A percentile compares a stretch with the other conserved stretches of the same genome.
Evolutionary conservation across 805 yeast genomes (phyloP).

Genomic region (Candida ortonii): DNA sequence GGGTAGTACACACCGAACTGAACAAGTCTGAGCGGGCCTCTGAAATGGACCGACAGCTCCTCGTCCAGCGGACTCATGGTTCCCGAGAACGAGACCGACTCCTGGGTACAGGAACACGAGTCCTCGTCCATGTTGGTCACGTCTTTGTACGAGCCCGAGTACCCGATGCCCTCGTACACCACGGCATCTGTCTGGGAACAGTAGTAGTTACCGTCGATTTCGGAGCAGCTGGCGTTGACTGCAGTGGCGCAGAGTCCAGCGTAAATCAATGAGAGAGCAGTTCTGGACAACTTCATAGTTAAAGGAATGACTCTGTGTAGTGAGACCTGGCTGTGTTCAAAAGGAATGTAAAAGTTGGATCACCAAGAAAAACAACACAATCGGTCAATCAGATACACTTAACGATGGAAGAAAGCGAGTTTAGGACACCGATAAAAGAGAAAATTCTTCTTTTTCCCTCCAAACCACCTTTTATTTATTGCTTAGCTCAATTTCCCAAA

Average conservation of each 20-base stretch:
- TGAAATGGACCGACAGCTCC: slow-evolving; percentile 83
- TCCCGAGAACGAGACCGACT: slow-evolving; percentile 60
- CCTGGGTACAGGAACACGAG: slow-evolving; percentile 68
- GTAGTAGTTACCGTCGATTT: slow-evolving; percentile 75
- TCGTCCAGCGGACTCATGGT: slow-evolving; percentile 76
- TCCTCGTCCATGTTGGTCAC: slow-evolving; percentile 66
- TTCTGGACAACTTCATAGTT: slow-evolving; percentile 23
- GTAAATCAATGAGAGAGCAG: slow-evolving; percentile 22
- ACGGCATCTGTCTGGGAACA: slow-evolving; percentile 65
- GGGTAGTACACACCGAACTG: slow-evolving; percentile 92
- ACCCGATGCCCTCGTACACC: slow-evolving; percentile 65
- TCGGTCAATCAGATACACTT: slow-evolving; percentile 3
- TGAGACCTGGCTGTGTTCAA: slow-evolving; percentile 5
- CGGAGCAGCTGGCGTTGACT: slow-evolving; percentile 27
- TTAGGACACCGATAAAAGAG: no score
- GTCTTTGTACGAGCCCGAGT: slow-evolving; percentile 70
- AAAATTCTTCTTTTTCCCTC: no score
- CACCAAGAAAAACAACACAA: no score
- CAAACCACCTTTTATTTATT: slow-evolving; percentile 2
- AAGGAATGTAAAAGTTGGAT: slow-evolving; percentile 14
- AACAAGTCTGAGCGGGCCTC: slow-evolving; percentile 79
- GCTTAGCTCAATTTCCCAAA: no score
- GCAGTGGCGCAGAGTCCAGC: slow-evolving; percentile 22
- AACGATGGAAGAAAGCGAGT: not conserved
- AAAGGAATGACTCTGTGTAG: slow-evolving; percentile 14